phyloP scores from a whole-genome alignment of 2,329 filamentous ascomycete species.

The Colletotrichum liriopes region DNA sequence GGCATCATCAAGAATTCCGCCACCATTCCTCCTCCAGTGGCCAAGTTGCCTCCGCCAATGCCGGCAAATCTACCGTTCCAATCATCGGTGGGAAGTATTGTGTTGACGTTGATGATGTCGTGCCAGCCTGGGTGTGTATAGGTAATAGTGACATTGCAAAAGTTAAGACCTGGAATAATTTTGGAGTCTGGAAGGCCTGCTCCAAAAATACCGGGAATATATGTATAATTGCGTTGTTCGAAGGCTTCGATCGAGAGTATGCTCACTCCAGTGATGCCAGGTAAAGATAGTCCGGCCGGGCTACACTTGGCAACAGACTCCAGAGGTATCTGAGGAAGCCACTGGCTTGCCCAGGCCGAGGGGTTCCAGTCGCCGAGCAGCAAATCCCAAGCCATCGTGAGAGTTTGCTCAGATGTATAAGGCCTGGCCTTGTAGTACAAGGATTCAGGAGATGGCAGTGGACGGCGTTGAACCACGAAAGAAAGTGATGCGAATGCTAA shows the following conservation, averaged over 20 bases:
- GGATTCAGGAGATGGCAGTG: too few species aligned
- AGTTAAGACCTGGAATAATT: background rate
- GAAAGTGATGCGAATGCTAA: too few species aligned
- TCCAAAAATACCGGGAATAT: background rate
- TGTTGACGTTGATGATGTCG: conserved; percentile 46
- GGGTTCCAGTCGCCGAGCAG: background rate
- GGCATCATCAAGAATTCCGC: conserved; percentile 27
- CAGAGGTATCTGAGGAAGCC: background rate
- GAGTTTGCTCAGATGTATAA: too few species aligned
- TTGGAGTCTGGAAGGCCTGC: background rate
- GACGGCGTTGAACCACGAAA: too few species aligned
- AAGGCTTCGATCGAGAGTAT: conserved; percentile 2
- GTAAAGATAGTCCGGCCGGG: background rate
- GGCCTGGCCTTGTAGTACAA: too few species aligned
- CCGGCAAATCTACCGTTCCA: conserved; percentile 52
- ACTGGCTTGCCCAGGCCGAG: conserved; percentile 1
- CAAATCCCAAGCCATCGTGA: background rate
- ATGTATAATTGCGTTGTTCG: background rate
- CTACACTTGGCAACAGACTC: background rate
- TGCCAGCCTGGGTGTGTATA: conserved; percentile 47
- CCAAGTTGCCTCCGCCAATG: conserved; percentile 49
- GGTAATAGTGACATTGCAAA: conserved; percentile 50
- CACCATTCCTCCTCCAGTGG: conserved; percentile 43
- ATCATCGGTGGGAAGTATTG: conserved; percentile 46
- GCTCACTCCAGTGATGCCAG: conserved; percentile 1